A percentile compares a stretch with the other conserved stretches of the same genome.
Conservation (phyloP, 1,139 yeast species). For the Magnusiomyces suaveolens region DNA sequence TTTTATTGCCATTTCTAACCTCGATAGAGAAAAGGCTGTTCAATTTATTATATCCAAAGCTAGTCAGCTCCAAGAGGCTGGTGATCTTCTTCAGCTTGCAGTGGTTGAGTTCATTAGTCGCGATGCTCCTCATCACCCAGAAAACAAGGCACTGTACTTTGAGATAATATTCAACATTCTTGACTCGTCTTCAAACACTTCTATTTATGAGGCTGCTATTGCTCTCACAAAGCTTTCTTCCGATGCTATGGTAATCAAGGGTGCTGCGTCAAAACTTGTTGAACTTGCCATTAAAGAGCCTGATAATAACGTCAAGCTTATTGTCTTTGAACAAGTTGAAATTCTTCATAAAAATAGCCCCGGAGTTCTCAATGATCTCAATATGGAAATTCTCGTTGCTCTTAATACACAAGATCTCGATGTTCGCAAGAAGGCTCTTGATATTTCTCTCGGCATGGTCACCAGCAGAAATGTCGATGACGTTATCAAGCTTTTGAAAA, state of each 20-base stretch:
- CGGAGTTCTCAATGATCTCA: conserved; percentile 75
- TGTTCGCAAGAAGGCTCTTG: conserved; percentile 80
- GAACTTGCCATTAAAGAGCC: conserved; percentile 86
- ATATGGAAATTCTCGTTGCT: conserved; percentile 78
- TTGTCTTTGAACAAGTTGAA: conserved; percentile 77
- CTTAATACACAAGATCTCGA: conserved; percentile 81
- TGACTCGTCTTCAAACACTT: conserved; percentile 63
- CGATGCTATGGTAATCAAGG: conserved; percentile 59
- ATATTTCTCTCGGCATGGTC: conserved; percentile 69
- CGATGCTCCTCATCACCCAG: conserved; percentile 59
- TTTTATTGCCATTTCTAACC: conserved; percentile 72
- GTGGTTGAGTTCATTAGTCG: conserved; percentile 84
- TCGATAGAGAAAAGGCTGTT: conserved; percentile 79
- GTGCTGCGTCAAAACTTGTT: conserved; percentile 71
- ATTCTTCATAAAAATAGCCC: conserved; percentile 68
- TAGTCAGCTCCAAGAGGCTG: conserved; percentile 54
- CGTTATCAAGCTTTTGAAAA: conserved; percentile 81
- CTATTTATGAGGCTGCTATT: conserved; percentile 84
- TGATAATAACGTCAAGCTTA: conserved; percentile 86
- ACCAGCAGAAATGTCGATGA: conserved; percentile 89
- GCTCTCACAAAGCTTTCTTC: conserved; percentile 67
- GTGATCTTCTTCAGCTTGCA: conserved; percentile 78
- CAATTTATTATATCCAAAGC: conserved; percentile 69
- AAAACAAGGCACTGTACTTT: conserved; percentile 61
- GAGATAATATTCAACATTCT: conserved; percentile 64